A percentile compares a stretch with the other conserved stretches of the same genome.
These are phyloP conservation scores for Rubroshorea leprosula DNA, from an alignment of 345 rosid genomes.

Conservation along the genomic window DNA sequence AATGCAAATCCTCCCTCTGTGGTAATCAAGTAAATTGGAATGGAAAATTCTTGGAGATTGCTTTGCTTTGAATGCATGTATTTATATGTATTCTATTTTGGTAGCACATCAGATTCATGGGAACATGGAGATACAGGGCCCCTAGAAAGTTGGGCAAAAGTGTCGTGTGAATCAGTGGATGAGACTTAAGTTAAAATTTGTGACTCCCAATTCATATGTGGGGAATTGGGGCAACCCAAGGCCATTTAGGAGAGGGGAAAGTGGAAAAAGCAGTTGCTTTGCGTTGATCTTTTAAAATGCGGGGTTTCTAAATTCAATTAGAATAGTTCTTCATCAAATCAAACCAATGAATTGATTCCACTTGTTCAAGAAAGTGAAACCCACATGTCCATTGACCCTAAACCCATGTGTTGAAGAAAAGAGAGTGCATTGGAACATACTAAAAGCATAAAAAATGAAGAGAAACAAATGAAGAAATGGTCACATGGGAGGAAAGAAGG, in stretches of 20 bases:
- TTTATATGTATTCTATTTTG: neutral
- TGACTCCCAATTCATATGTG: constrained; percentile 21
- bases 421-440: constrained; percentile 7
- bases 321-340: neutral
- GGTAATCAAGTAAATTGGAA: neutral
- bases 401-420: too few species aligned
- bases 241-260: neutral
- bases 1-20: too few species aligned
- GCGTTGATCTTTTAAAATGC: constrained; percentile 14
- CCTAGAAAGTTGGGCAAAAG: constrained; percentile 4
- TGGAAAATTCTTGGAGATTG: neutral
- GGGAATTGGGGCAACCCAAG: constrained; percentile 17
- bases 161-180: too few species aligned
- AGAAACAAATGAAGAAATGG: constrained; percentile 30
- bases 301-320: constrained; percentile 10
- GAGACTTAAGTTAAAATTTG: constrained; percentile 18
- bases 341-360: neutral
- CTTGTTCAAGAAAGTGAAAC: neutral
- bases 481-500: constrained; percentile 48
- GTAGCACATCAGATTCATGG: neutral
- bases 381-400: too few species aligned
- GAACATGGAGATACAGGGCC: constrained; percentile 3
- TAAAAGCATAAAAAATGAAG: constrained; percentile 21
- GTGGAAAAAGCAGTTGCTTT: constrained; percentile 1
- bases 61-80: neutral